A percentile compares a stretch with the other conserved stretches of the same genome.
Evolutionary conservation across 441 rosid species (phyloP).

Genomic region (Populus hybrid): DNA sequence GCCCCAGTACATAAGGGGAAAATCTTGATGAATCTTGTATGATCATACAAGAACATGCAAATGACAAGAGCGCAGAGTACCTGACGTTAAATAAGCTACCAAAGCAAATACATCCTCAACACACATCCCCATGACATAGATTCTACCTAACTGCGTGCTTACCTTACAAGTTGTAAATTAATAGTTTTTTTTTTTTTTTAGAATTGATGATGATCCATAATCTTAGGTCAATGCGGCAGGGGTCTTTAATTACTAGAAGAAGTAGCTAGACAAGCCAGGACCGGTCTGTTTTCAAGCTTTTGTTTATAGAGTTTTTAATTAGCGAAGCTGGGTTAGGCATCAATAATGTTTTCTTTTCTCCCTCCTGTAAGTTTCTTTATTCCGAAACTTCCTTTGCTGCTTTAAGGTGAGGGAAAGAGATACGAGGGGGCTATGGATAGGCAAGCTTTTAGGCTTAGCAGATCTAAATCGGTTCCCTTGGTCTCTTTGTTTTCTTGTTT

Average conservation of each 20-base stretch:
- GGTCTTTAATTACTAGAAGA: neutral
- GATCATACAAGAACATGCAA: slow-evolving; percentile 27
- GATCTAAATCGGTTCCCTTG: neutral
- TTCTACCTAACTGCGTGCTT: neutral
- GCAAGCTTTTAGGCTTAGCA: slow-evolving; percentile 5
- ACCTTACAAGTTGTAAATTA: neutral
- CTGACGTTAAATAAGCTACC: neutral
- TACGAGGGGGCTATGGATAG: slow-evolving; percentile 5
- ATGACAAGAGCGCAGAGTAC: slow-evolving; percentile 19
- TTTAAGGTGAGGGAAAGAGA: slow-evolving; percentile 9
- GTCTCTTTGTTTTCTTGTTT: neutral
- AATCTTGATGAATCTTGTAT: slow-evolving; percentile 24
- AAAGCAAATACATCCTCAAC: neutral
- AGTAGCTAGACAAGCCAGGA: neutral
- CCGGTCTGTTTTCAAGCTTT: neutral
- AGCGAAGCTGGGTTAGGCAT: slow-evolving; percentile 17
- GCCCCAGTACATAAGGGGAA: neutral
- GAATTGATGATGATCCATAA: neutral
- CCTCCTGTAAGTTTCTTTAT: slow-evolving; percentile 26
- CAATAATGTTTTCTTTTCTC: slow-evolving; percentile 7
- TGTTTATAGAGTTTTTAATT: neutral
- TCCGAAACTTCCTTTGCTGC: slow-evolving; percentile 26
- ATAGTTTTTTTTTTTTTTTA: no score
- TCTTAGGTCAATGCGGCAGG: neutral
- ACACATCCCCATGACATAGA: neutral